These are phyloP conservation scores for Spathaspora boniae DNA, from an alignment of 805 yeast genomes.

Conservation along the genomic window DNA sequence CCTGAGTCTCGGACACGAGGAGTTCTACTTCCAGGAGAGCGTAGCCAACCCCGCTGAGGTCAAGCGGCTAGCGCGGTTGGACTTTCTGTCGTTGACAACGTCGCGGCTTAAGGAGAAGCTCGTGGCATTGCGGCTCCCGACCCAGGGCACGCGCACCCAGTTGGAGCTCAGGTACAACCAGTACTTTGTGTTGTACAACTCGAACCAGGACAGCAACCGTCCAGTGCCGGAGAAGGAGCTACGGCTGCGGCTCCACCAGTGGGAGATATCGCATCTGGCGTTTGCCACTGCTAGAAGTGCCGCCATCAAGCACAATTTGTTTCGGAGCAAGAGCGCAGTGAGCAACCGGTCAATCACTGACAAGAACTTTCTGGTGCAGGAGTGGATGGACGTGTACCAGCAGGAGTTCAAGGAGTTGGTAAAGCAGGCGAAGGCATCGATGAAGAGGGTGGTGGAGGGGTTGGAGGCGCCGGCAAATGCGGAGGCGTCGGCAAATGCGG, in stretches of 20 bases:
- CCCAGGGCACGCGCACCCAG: slow-evolving; percentile 58
- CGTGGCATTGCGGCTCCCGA: slow-evolving; percentile 49
- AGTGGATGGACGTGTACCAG: slow-evolving; percentile 40
- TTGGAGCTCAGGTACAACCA: slow-evolving; percentile 73
- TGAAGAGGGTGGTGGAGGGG: slow-evolving; percentile 6
- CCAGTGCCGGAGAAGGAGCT: slow-evolving; percentile 60
- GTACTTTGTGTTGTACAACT: slow-evolving; percentile 73
- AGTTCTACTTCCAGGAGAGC: slow-evolving; percentile 30
- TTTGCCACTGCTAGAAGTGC: slow-evolving; percentile 22
- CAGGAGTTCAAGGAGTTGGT: slow-evolving; percentile 39
- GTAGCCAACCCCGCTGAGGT: slow-evolving; percentile 23
- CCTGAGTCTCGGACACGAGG: slow-evolving; percentile 17
- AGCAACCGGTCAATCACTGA: slow-evolving; percentile 35
- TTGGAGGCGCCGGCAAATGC: too few species aligned
- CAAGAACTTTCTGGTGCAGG: slow-evolving; percentile 43
- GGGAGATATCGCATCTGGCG: slow-evolving; percentile 56
- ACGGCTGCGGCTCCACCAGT: slow-evolving; percentile 52
- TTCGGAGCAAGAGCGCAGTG: slow-evolving; percentile 16
- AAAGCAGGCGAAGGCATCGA: slow-evolving; percentile 31
- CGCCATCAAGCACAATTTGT: slow-evolving; percentile 18
- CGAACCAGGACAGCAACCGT: slow-evolving; percentile 68
- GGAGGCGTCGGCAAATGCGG: too few species aligned
- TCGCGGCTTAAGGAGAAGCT: slow-evolving; percentile 62
- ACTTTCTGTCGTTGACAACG: slow-evolving; percentile 56
- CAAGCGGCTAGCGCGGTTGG: slow-evolving; percentile 58